These are phyloP conservation scores for Tetracladium maxilliforme DNA, from an alignment of 2,329 filamentous ascomycete genomes.

Conservation along the genomic window DNA sequence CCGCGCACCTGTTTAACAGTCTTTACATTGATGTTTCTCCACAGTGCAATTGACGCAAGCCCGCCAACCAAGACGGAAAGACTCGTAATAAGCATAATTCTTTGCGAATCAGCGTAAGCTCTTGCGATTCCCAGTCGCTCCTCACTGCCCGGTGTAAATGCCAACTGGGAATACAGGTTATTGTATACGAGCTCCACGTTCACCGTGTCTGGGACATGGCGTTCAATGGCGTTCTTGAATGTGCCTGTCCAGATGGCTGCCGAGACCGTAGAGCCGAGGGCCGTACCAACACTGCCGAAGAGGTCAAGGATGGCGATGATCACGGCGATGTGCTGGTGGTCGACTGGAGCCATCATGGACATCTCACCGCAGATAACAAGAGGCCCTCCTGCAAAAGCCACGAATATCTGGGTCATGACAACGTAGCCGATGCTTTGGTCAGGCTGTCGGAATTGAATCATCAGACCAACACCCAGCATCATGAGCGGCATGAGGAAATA, in stretches of 20 bases:
- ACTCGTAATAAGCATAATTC: conserved; percentile 17
- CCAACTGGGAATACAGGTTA: conserved; percentile 11
- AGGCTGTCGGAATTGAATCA: conserved; percentile 37
- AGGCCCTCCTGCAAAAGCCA: conserved; percentile 35
- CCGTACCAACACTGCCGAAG: conserved; percentile 17
- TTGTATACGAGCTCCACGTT: conserved; percentile 10
- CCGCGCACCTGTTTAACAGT: too few relatives aligned
- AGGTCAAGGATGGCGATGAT: conserved; percentile 19
- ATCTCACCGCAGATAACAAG: conserved; percentile 40
- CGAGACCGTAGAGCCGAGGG: conserved; percentile 16
- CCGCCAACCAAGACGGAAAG: conserved; percentile 15
- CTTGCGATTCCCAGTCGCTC: conserved; percentile 17
- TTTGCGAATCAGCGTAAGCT: conserved; percentile 22
- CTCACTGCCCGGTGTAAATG: conserved; percentile 13
- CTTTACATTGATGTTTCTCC: conserved; percentile 23
- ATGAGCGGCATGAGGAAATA: conserved; percentile 29
- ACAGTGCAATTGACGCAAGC: conserved; percentile 17
- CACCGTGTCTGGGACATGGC: conserved; percentile 7
- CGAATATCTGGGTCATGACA: conserved; percentile 39
- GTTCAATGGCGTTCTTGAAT: conserved; percentile 5
- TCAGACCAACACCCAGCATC: conserved; percentile 34
- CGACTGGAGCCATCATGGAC: conserved; percentile 38
- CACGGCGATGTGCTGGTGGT: conserved; percentile 36
- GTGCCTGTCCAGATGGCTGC: conserved; percentile 17
- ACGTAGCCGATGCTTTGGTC: conserved; percentile 29